Evolutionary conservation across 257 asterid genomes (phyloP).

Genomic region (Petunia secreta): DNA sequence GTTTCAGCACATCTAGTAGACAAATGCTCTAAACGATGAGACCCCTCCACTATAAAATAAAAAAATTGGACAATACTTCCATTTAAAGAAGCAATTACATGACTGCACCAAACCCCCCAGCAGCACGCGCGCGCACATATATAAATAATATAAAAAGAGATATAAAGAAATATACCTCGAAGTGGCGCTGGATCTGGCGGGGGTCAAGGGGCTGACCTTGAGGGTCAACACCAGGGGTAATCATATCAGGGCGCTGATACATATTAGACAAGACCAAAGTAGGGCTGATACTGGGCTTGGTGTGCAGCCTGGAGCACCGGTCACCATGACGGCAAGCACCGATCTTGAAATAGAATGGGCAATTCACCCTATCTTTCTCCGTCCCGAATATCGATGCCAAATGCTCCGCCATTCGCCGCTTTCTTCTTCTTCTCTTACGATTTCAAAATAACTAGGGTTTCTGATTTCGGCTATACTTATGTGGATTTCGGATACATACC

Average conservation of each 20-base stretch:
- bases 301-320: constrained; percentile 81
- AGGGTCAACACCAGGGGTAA: constrained; percentile 85
- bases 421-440: too few relatives aligned
- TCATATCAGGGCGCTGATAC: constrained; percentile 91
- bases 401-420: constrained; percentile 57
- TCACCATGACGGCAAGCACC: constrained; percentile 92
- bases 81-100: background rate
- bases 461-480: too few relatives aligned
- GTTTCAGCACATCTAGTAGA: background rate
- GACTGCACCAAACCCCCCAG: background rate
- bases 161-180: constrained; percentile 45
- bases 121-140: background rate
- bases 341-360: constrained; percentile 90
- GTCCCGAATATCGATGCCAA: constrained; percentile 70
- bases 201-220: constrained; percentile 83
- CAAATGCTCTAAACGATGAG: background rate
- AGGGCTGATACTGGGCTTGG: constrained; percentile 85
- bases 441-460: too few relatives aligned
- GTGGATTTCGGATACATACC: too few relatives aligned
- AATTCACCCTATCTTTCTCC: constrained; percentile 78
- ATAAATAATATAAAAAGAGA: background rate
- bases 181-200: constrained; percentile 70
- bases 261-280: constrained; percentile 71
- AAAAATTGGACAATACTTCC: background rate
- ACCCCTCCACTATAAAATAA: background rate